phyloP scores from a whole-genome alignment of 2,329 filamentous ascomycete genomes.

The Cadophora gregata region DNA sequence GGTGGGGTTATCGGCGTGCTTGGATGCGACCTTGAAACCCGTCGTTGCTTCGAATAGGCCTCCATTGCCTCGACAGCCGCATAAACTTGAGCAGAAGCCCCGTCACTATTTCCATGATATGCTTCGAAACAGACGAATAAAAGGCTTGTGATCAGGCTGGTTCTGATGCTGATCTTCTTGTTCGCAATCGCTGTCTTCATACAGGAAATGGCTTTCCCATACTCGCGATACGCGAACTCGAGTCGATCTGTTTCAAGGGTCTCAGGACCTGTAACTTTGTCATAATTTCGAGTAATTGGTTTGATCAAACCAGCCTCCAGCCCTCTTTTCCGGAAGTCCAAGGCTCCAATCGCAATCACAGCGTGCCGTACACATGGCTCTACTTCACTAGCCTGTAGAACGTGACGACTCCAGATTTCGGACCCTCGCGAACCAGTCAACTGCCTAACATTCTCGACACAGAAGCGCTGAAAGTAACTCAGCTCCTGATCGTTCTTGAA shows the following conservation, averaged over 20 bases:
- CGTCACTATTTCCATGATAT: conserved; percentile 20
- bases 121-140: conserved; percentile 22
- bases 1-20: not conserved
- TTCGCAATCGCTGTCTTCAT: not conserved
- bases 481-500: conserved; percentile 27
- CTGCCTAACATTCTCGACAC: conserved; percentile 20
- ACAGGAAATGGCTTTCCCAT: conserved; percentile 11
- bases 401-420: conserved; percentile 25
- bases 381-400: conserved; percentile 27
- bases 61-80: conserved; percentile 19
- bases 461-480: conserved; percentile 29
- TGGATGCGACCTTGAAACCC: not conserved
- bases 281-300: too few species aligned
- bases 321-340: conserved; percentile 13
- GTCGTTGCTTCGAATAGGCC: conserved; percentile 1
- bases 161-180: not conserved
- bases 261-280: too few species aligned
- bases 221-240: conserved; percentile 23
- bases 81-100: conserved; percentile 1
- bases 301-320: not conserved
- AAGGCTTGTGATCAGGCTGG: conserved; percentile 19
- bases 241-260: not conserved
- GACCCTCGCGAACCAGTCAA: conserved; percentile 24
- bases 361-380: conserved; percentile 29
- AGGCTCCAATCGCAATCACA: conserved; percentile 29